These are phyloP conservation scores for Daedaleopsis nitida DNA, from an alignment of 768 basidiomycete genomes.

Conservation along the genomic window DNA sequence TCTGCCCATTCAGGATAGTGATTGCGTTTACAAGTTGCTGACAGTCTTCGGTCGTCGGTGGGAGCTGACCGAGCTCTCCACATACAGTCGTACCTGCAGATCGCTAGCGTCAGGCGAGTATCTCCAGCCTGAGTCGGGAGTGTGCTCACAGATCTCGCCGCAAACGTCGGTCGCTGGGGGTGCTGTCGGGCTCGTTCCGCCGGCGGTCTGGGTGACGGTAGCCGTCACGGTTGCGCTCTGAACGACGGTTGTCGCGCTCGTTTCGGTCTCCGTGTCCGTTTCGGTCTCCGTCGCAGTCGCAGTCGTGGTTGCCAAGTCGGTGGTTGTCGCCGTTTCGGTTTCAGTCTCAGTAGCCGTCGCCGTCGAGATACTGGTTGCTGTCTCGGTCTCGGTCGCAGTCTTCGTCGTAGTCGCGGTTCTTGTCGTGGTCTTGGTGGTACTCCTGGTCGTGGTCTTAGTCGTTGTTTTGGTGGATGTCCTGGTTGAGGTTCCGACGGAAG, in stretches of 20 bases:
- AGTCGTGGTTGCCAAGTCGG: background rate
- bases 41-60: slow-evolving; percentile 22
- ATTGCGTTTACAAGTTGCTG: slow-evolving; percentile 19
- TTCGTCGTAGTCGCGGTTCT: background rate
- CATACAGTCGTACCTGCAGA: slow-evolving; percentile 19
- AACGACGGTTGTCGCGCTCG: background rate
- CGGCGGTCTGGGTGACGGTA: slow-evolving; percentile 6
- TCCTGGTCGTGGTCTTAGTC: too few relatives aligned
- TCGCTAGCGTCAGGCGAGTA: background rate
- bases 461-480: too few relatives aligned
- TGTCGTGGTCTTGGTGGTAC: background rate
- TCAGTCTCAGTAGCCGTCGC: background rate
- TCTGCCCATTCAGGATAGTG: slow-evolving; percentile 20
- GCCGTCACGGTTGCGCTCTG: slow-evolving; percentile 8
- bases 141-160: slow-evolving; percentile 20
- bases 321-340: background rate
- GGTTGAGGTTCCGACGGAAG: too few relatives aligned
- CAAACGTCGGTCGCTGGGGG: slow-evolving; percentile 16
- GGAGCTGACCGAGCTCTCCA: slow-evolving; percentile 17
- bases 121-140: background rate
- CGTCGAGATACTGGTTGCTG: background rate
- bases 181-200: background rate
- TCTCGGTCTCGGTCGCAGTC: slow-evolving; percentile 12
- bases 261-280: background rate
- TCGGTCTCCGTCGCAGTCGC: background rate